Conservation (phyloP, 225 moss, liverwort and hornwort species). For the Sphagnum contortum region DNA sequence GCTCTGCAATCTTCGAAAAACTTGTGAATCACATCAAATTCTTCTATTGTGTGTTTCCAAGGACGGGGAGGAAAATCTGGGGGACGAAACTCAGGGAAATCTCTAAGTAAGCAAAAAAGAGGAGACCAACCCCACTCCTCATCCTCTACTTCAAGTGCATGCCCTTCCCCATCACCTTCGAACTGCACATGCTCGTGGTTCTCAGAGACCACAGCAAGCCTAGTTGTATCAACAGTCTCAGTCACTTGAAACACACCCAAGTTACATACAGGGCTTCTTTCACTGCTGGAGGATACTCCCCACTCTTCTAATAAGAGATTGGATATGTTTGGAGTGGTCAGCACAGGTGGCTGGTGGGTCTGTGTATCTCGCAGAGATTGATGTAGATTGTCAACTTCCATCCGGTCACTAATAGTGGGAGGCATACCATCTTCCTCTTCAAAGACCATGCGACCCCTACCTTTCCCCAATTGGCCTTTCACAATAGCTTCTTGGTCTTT, state of each 20-base stretch:
- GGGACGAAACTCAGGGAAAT: background rate
- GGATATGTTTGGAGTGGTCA: too few species aligned
- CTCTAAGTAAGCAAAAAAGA: background rate
- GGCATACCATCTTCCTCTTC: too few species aligned
- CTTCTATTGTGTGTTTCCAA: background rate
- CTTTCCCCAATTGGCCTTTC: background rate
- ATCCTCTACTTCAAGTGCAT: background rate
- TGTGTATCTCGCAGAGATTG: too few species aligned
- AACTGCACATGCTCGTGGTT: background rate
- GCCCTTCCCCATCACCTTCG: background rate
- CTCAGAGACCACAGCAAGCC: background rate
- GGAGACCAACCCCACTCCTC: background rate
- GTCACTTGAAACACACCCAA: background rate
- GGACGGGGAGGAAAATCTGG: background rate
- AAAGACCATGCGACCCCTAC: background rate
- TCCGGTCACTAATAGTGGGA: too few species aligned
- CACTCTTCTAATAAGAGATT: too few species aligned
- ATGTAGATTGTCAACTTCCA: too few species aligned
- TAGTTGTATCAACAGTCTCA: background rate
- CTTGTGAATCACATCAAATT: background rate
- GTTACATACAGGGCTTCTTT: too few species aligned
- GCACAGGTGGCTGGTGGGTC: too few species aligned
- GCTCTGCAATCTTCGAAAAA: background rate
- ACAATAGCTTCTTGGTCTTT: background rate
- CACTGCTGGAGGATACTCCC: too few species aligned